Evolutionary conservation across 2,329 filamentous ascomycete species (phyloP).

Genomic region (Lachnellula suecica): DNA sequence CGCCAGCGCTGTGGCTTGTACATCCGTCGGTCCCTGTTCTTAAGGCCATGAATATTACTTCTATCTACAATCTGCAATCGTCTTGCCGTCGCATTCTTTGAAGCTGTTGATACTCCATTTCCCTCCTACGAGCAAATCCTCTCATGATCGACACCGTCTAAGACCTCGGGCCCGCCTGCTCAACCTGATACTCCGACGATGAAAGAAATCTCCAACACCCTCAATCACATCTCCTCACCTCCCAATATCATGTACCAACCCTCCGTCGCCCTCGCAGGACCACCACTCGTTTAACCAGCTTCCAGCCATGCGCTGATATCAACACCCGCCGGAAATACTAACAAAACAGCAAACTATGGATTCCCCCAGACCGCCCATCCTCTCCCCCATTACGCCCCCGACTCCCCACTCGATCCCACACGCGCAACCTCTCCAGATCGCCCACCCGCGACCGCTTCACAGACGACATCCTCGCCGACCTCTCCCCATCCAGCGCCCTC

Average conservation of each 20-base stretch:
- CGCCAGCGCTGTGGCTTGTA: neutral
- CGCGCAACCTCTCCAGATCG: slow-evolving; percentile 21
- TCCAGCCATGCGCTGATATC: slow-evolving; percentile 20
- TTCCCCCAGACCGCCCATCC: slow-evolving; percentile 10
- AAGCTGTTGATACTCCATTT: slow-evolving; percentile 3
- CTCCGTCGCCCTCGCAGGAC: neutral
- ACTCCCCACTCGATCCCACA: slow-evolving; percentile 21
- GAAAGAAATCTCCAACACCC: slow-evolving; percentile 16
- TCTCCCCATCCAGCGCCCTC: slow-evolving; percentile 60
- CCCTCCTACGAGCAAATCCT: neutral
- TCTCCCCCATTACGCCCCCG: slow-evolving; percentile 21
- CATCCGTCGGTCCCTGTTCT: neutral
- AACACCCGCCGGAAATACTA: slow-evolving; percentile 16
- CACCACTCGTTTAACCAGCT: slow-evolving; percentile 7
- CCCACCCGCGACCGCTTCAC: slow-evolving; percentile 26
- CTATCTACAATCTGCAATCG: neutral
- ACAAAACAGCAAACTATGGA: slow-evolving; percentile 24
- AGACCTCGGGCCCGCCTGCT: neutral
- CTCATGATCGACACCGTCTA: slow-evolving; percentile 3
- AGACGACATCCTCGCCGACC: slow-evolving; percentile 61
- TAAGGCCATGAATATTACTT: neutral
- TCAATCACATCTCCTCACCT: slow-evolving; percentile 9
- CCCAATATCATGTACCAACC: slow-evolving; percentile 19
- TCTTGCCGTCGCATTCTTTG: slow-evolving; percentile 2
- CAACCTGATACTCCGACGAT: slow-evolving; percentile 6